Evolutionary conservation across 2,329 filamentous ascomycete genomes (phyloP).

Genomic region (Trichoderma sp.): DNA sequence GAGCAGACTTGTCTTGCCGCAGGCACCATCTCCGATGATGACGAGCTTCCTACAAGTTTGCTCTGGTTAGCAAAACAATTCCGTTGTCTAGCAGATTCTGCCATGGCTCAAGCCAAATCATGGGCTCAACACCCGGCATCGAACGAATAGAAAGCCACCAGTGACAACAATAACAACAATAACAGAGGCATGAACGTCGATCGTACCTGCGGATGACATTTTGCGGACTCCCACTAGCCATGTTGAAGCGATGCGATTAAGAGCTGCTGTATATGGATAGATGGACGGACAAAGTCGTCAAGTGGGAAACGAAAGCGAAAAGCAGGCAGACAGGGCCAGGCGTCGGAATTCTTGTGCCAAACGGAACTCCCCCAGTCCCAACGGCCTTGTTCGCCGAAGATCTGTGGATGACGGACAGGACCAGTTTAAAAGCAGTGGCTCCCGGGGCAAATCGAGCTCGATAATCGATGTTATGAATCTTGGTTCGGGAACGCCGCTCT

Average conservation of each 20-base stretch:
- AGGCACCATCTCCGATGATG: conserved; percentile 95
- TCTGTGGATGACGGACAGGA: conserved; percentile 12
- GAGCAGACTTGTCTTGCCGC: conserved; percentile 94
- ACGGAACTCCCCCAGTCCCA: conserved; percentile 18
- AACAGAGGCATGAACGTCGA: background rate
- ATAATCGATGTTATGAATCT: conserved; percentile 15
- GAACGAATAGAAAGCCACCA: background rate
- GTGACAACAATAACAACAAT: background rate
- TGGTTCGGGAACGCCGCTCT: conserved; percentile 14
- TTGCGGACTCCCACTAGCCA: conserved; percentile 47
- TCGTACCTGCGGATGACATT: conserved; percentile 67
- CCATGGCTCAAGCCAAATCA: background rate
- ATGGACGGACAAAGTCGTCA: background rate
- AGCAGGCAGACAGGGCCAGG: conserved; percentile 3
- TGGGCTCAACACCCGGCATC: background rate
- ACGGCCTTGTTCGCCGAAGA: conserved; percentile 18
- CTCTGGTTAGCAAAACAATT: conserved; percentile 22
- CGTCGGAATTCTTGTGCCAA: conserved; percentile 4
- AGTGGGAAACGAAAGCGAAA: background rate
- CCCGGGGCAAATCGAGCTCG: background rate
- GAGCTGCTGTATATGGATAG: background rate
- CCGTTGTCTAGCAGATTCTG: background rate
- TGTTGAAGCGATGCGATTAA: conserved; percentile 31
- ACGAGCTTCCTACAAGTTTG: conserved; percentile 73
- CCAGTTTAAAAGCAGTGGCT: conserved; percentile 12